Evolutionary conservation across 2,329 filamentous ascomycete species (phyloP), one percentile per base, ranked within the genome.

Genomic region (Aureobasidium sp.): DNA sequence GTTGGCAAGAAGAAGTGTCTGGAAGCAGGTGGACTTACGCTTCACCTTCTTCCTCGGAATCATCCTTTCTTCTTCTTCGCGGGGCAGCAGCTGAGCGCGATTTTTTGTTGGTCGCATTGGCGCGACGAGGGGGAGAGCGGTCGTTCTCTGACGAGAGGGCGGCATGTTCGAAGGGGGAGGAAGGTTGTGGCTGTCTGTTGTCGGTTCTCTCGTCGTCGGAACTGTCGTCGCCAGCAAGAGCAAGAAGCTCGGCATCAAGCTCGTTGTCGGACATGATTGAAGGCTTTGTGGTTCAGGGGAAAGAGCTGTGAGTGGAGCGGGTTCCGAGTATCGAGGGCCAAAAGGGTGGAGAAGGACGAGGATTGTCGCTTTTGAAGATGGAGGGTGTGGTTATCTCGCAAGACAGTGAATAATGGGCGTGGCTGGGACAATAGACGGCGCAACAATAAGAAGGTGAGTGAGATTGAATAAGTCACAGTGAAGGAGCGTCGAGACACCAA

Each of bases 161-260:
- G 12, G 40, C 54, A 42, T 58, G 40, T 35, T 40, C 50, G 37
- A 45, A 58, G 31, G 61, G 61, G 5, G 61, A 63, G 19, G 53
- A 59, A 47, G 45, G 47, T 31, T 58, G 54, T 73, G 71, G 68
- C 49, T 61, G 64, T 45, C 56, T 59, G 54, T 84, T 67, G 37
- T 71, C 68, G 9, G 57, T 22, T 50, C 44, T 49, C 61, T 75
- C 72, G 67, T 82, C 81, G 65, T 81, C 79, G 56, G 78, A 80
- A 64, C 78, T 77, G 62, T 75, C 73, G 68, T 80, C 88, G 70
- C 91, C 94, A 60, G 92, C 94, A 67, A 97, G 86, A 71, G 90
- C 92, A 66, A 97, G 87, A 67, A 97, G 86, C 78, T 97, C 93
- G 69, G 93, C 91, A 73, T 97, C 93, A 67, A 97, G 83, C 62